These are phyloP conservation scores for Steccherinum ochraceum DNA, from an alignment of 768 basidiomycete genomes.

Conservation along the genomic window DNA sequence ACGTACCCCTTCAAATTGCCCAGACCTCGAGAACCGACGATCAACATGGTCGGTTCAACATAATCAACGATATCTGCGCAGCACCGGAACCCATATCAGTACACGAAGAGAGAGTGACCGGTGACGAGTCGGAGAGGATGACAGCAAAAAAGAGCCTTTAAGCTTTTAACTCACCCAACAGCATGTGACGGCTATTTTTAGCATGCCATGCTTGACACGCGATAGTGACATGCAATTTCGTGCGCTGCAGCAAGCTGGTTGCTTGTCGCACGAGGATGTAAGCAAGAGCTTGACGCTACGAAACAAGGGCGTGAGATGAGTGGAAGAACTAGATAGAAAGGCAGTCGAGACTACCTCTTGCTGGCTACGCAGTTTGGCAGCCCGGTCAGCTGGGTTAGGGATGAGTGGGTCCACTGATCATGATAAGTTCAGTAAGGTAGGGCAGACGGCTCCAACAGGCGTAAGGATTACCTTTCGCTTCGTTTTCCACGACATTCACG, in stretches of 20 bases:
- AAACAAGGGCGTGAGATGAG: not conserved
- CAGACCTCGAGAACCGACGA: conserved; percentile 91
- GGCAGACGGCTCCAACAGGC: not conserved
- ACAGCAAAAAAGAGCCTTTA: not conserved
- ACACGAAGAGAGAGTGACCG: not conserved
- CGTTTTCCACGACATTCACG: conserved; percentile 89
- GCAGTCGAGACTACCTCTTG: conserved; percentile 61
- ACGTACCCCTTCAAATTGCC: conserved; percentile 89
- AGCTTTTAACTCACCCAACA: conserved; percentile 47
- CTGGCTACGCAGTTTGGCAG: conserved; percentile 78
- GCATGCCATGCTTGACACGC: conserved; percentile 96
- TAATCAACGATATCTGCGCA: conserved; percentile 75
- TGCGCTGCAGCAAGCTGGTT: conserved; percentile 85
- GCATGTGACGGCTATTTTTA: conserved; percentile 89
- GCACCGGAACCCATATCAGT: not conserved
- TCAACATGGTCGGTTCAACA: conserved; percentile 83
- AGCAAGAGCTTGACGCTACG: conserved; percentile 79
- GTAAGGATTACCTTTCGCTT: conserved; percentile 63
- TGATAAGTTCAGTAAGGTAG: not conserved
- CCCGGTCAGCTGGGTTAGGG: conserved; percentile 68
- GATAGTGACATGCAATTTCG: conserved; percentile 78
- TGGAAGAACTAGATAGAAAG: not conserved
- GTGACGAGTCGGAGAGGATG: no score
- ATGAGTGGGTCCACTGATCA: conserved; percentile 57
- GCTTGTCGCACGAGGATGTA: conserved; percentile 88